phyloP scores from a whole-genome alignment of 1,139 yeast species.

The Eremothecium sinecaudum region DNA sequence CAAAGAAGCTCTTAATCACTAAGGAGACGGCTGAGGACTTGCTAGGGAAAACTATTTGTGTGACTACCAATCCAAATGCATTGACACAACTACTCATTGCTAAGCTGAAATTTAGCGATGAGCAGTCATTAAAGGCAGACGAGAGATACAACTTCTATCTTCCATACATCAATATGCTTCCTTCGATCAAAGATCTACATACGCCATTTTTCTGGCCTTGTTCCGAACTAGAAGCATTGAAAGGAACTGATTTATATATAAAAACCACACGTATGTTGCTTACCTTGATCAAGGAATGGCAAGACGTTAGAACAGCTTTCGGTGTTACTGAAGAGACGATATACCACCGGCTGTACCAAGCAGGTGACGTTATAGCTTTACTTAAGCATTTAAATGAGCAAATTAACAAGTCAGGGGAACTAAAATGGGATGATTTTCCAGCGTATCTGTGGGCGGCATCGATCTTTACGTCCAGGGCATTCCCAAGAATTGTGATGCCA shows the following conservation, averaged over 20 bases:
- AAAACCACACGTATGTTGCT: slow-evolving; percentile 32
- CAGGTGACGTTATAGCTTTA: background rate
- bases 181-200: slow-evolving; percentile 48
- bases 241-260: slow-evolving; percentile 49
- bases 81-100: slow-evolving; percentile 43
- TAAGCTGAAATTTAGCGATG: slow-evolving; percentile 25
- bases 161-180: slow-evolving; percentile 54
- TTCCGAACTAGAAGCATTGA: slow-evolving; percentile 41
- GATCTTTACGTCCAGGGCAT: slow-evolving; percentile 67
- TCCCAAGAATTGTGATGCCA: slow-evolving; percentile 50
- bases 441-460: slow-evolving; percentile 70
- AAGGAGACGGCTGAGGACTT: slow-evolving; percentile 36
- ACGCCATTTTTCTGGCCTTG: slow-evolving; percentile 61
- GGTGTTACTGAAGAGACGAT: slow-evolving; percentile 32
- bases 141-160: slow-evolving; percentile 5
- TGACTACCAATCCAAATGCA: slow-evolving; percentile 35
- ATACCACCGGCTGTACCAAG: background rate
- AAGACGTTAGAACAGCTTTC: slow-evolving; percentile 4
- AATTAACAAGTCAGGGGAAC: slow-evolving; percentile 50
- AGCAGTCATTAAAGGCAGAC: background rate
- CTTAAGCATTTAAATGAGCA: slow-evolving; percentile 21
- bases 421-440: slow-evolving; percentile 51
- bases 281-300: slow-evolving; percentile 30
- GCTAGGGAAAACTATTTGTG: slow-evolving; percentile 25
- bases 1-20: slow-evolving; percentile 36